Conservation (phyloP, 805 yeast species). For the Vanderwaltozyma verrucispora region DNA sequence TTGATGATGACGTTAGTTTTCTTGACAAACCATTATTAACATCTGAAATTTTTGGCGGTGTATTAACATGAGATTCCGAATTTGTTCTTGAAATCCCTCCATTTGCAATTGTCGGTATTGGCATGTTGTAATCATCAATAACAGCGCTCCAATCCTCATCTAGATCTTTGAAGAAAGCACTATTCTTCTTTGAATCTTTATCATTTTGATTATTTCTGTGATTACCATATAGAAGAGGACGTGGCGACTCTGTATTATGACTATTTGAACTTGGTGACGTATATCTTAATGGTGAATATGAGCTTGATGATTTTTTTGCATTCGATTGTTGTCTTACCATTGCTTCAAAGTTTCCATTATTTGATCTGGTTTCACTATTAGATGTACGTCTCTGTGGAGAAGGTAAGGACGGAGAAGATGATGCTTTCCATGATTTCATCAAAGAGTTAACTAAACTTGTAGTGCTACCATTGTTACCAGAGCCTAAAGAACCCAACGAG, state of each 20-base stretch:
- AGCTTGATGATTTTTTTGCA: slow-evolving; percentile 12
- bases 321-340: slow-evolving; percentile 20
- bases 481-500: slow-evolving; percentile 2
- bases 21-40: slow-evolving; percentile 15
- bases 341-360: slow-evolving; percentile 21
- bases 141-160: slow-evolving; percentile 94
- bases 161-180: slow-evolving; percentile 47
- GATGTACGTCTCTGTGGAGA: slow-evolving; percentile 3
- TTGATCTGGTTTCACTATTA: slow-evolving; percentile 1
- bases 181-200: slow-evolving; percentile 2
- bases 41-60: slow-evolving; percentile 4
- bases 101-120: slow-evolving; percentile 22
- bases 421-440: slow-evolving; percentile 25
- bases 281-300: slow-evolving; percentile 21
- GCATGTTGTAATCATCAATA: slow-evolving; percentile 35
- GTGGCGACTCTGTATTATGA: slow-evolving; percentile 9
- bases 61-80: background rate
- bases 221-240: slow-evolving; percentile 7
- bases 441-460: slow-evolving; percentile 16
- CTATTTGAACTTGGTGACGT: slow-evolving; percentile 15
- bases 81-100: slow-evolving; percentile 15
- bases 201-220: slow-evolving; percentile 10
- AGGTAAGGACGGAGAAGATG: slow-evolving; percentile 11
- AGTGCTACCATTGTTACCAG: slow-evolving; percentile 4
- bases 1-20: slow-evolving; percentile 1